Base-by-base conservation (phyloP, 2,329 filamentous ascomycete genomes). In the Fusarium sp. region DNA sequence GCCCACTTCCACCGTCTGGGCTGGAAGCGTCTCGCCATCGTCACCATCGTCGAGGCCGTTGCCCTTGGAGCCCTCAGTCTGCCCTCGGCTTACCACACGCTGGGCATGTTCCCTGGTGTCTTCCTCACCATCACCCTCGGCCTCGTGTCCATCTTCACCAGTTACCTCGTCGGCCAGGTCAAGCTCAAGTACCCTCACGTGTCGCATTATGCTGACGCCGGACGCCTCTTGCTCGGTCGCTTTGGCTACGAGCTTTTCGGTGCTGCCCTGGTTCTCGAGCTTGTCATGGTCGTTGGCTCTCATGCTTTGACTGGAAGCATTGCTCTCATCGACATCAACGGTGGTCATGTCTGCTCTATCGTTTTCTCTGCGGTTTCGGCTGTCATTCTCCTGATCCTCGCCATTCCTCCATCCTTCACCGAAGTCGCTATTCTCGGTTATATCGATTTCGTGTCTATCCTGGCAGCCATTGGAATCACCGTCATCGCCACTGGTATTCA, bases 301-400 rank as follows among this genome's bases (percentile, higher is more conserved):
- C 90, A 92, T 74, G 80, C 90, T 35, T 77, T 91, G 58, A 90
- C 88, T 0, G 91, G 90, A 64, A 83, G 82, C 38, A 88, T 91
- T 66, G 88, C 88, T 62, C 83, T 91, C 74, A 87, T 87, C 67
- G 85, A 81, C 43, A 79, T 91, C 49, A 87, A 86, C 2, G 74
- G 83, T 2, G 82, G 88, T 61, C 83, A 72, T 8, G 59, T 64
- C 61, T 67, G 64, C 12, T 67, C 64, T 29, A 61, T 67, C 13
- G 64, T 67, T 24, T 82, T 81, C 59, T 77, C 76, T 10, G 75
- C 80, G 40, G 73, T 81, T 25, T 80, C 79, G 4, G 79, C 78
- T 41, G 74, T 83, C 58, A 74, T 83, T 25, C 73, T 83, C 19
- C 74, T 81, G 3, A 32, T 80, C 24, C 68, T 83, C 22, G 80